Conservation (phyloP, 306 rosid species). For the Quercus engelmannii region DNA sequence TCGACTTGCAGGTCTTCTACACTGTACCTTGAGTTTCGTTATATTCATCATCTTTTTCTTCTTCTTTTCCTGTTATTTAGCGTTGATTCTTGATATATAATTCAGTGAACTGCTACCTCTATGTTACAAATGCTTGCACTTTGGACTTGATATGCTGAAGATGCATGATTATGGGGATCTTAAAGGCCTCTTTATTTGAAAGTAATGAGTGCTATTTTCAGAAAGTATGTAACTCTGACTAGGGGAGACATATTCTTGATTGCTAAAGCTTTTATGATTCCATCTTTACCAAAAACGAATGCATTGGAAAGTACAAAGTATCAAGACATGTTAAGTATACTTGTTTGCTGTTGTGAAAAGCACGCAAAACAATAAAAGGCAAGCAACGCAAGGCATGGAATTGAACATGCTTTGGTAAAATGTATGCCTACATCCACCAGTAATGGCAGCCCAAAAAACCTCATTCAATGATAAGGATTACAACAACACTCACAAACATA, state of each 20-base stretch:
- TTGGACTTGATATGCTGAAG: background rate
- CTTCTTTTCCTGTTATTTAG: background rate
- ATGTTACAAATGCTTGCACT: background rate
- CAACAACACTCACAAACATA: too few species aligned
- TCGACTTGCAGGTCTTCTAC: slow-evolving; percentile 77
- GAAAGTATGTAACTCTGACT: too few species aligned
- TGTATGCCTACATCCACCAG: too few species aligned
- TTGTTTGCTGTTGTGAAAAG: background rate
- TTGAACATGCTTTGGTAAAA: too few species aligned
- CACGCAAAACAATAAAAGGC: too few species aligned
- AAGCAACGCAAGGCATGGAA: too few species aligned
- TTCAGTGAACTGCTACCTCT: background rate
- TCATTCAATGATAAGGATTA: too few species aligned
- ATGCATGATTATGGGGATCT: background rate
- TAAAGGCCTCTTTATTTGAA: background rate
- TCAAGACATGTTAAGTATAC: background rate
- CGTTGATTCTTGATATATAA: background rate
- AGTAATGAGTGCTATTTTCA: background rate
- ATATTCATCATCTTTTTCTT: slow-evolving; percentile 7
- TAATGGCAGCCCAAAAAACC: too few species aligned
- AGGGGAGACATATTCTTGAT: background rate
- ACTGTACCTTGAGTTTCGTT: slow-evolving; percentile 14
- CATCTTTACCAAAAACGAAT: background rate
- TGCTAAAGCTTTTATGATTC: background rate
- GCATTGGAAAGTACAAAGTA: background rate